Evolutionary conservation across 331 rosid species (phyloP).

Genomic region (Rosa hybrid): DNA sequence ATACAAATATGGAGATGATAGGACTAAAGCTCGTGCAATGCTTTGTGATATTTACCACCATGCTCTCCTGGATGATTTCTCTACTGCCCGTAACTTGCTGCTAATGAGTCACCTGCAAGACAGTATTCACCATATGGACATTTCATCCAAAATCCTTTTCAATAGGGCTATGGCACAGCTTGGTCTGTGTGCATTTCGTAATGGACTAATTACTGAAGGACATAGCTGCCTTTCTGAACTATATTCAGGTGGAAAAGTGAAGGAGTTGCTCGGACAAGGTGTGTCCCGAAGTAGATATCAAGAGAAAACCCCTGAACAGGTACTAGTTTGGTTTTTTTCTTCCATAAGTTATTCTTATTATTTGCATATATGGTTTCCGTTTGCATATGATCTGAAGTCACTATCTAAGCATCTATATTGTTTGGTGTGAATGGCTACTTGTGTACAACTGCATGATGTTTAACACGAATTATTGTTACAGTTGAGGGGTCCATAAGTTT

Average conservation of each 20-base stretch:
- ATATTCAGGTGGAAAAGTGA: conserved; percentile 91
- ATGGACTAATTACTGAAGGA: conserved; percentile 72
- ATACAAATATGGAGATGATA: conserved; percentile 82
- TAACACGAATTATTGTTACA: neutral
- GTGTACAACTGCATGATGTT: neutral
- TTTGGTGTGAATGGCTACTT: too few relatives aligned
- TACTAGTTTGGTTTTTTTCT: conserved; percentile 21
- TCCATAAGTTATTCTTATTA: too few relatives aligned
- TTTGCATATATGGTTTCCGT: too few relatives aligned
- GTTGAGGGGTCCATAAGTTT: neutral
- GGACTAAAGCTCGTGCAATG: conserved; percentile 95
- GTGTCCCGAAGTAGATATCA: conserved; percentile 86
- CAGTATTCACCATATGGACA: conserved; percentile 77
- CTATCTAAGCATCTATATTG: too few relatives aligned
- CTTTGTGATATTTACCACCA: conserved; percentile 94
- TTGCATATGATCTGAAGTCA: neutral
- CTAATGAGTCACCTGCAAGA: conserved; percentile 97
- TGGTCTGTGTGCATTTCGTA: conserved; percentile 83
- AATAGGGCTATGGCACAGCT: conserved; percentile 93
- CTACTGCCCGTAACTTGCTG: conserved; percentile 73
- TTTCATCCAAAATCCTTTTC: conserved; percentile 83
- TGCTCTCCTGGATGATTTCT: conserved; percentile 76
- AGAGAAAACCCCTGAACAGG: conserved; percentile 98
- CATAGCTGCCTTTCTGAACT: conserved; percentile 86
- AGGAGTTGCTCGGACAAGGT: conserved; percentile 95